A percentile compares a stretch with the other conserved stretches of the same genome.
phyloP scores from a whole-genome alignment of 306 rosid genomes.

The Herpetospermum pedunculosum region DNA sequence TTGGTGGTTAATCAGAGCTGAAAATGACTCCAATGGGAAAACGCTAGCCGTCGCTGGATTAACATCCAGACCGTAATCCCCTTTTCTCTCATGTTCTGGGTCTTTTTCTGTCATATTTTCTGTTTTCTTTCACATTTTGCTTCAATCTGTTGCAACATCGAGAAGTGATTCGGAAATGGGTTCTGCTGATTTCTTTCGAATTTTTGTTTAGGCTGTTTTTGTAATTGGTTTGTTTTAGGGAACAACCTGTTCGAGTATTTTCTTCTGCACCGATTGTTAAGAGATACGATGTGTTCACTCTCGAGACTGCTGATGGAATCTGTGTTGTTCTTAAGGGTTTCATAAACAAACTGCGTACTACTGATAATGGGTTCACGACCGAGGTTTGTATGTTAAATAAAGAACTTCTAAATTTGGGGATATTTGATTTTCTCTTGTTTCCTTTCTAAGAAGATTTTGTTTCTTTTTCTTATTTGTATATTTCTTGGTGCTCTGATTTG shows the following conservation, averaged over 20 bases:
- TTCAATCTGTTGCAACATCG: not conserved
- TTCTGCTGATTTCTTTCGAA: not conserved
- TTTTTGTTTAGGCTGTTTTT: not conserved
- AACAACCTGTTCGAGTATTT: constrained; percentile 37
- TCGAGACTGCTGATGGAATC: constrained; percentile 59
- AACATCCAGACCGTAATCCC: constrained; percentile 31
- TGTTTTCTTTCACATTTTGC: not conserved
- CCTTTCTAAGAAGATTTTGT: not conserved
- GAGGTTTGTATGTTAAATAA: constrained; percentile 30
- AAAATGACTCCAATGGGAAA: constrained; percentile 25
- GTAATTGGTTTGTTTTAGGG: constrained; percentile 19
- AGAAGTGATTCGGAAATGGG: not conserved
- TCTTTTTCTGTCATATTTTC: not conserved
- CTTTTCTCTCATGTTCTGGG: constrained; percentile 6
- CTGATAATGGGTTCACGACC: constrained; percentile 40
- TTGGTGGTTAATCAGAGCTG: constrained; percentile 56
- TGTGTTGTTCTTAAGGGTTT: constrained; percentile 30
- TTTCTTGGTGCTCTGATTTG: not conserved
- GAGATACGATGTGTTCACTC: constrained; percentile 34
- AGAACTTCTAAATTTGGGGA: not conserved
- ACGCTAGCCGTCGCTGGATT: constrained; percentile 50
- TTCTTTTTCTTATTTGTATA: not conserved
- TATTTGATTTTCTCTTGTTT: not conserved
- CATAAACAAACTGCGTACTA: constrained; percentile 38
- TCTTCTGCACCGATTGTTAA: constrained; percentile 48